These are phyloP conservation scores for Taiozyma onychis DNA, from an alignment of 1,139 yeast species.

Conservation along the genomic window DNA sequence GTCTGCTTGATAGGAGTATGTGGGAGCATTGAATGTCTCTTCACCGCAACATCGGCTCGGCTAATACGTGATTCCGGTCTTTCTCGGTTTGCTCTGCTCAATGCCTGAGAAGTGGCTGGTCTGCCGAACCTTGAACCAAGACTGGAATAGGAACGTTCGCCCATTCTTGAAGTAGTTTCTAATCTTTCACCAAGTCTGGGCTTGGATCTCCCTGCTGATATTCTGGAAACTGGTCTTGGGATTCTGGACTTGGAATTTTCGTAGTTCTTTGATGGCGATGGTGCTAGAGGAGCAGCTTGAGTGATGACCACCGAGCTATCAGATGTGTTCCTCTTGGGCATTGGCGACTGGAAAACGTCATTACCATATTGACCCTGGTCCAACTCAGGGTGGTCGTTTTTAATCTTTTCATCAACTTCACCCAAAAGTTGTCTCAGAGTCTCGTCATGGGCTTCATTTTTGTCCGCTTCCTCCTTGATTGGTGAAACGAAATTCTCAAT, in stretches of 20 bases:
- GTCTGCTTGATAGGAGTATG: slow-evolving; percentile 8
- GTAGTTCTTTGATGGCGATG: neutral
- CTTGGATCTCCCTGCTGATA: slow-evolving; percentile 1
- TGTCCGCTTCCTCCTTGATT: neutral
- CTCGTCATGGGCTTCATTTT: slow-evolving; percentile 11
- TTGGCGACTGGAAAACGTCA: slow-evolving; percentile 14
- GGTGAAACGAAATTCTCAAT: neutral
- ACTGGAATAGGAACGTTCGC: neutral
- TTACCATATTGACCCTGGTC: neutral
- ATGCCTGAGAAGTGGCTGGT: slow-evolving; percentile 15
- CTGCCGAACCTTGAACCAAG: slow-evolving; percentile 4
- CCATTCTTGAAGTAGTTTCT: slow-evolving; percentile 1
- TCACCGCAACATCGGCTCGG: neutral
- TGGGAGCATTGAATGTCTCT: slow-evolving; percentile 19
- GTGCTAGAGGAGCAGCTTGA: neutral
- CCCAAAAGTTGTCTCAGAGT: slow-evolving; percentile 12
- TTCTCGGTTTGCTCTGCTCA: slow-evolving; percentile 10
- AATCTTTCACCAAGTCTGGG: slow-evolving; percentile 2
- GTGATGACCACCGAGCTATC: neutral
- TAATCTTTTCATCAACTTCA: neutral
- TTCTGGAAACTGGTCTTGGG: slow-evolving; percentile 19
- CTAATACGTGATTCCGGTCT: slow-evolving; percentile 11
- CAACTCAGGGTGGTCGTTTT: neutral
- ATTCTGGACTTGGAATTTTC: slow-evolving; percentile 13
- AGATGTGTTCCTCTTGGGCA: slow-evolving; percentile 8